These are phyloP conservation scores for Datura wrightii DNA, from an alignment of 257 asterid species.

Conservation along the genomic window DNA sequence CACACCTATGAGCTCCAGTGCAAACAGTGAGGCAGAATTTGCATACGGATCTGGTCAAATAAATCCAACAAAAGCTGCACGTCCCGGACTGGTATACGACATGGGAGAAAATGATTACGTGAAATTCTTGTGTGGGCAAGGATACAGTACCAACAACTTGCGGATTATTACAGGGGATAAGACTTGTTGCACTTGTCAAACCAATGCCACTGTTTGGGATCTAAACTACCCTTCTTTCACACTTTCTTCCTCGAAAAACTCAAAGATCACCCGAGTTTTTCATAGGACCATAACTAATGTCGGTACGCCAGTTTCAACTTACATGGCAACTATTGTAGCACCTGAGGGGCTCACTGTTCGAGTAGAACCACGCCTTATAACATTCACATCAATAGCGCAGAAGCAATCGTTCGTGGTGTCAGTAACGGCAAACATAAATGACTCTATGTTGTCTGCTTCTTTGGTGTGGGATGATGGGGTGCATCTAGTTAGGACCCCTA, in stretches of 20 bases:
- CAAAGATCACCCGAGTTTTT: conserved; percentile 39
- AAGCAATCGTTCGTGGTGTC: conserved; percentile 45
- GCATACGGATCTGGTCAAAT: conserved; percentile 82
- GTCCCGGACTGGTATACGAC: conserved; percentile 72
- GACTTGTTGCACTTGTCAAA: conserved; percentile 51
- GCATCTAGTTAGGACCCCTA: conserved; percentile 63
- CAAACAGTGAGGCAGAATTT: conserved; percentile 60
- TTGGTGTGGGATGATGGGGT: conserved; percentile 66
- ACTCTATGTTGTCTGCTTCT: conserved; percentile 43
- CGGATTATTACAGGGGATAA: conserved; percentile 58
- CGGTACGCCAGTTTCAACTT: conserved; percentile 59
- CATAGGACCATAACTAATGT: conserved; percentile 65
- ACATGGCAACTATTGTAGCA: conserved; percentile 41
- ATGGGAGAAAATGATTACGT: conserved; percentile 55
- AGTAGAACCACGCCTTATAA: conserved; percentile 47
- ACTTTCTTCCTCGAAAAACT: conserved; percentile 35
- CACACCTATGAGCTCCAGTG: conserved; percentile 42
- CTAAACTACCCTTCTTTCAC: conserved; percentile 69
- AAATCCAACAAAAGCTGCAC: conserved; percentile 58
- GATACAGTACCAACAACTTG: conserved; percentile 54
- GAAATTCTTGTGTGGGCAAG: conserved; percentile 76
- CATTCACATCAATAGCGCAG: conserved; percentile 54
- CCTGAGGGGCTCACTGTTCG: conserved; percentile 40
- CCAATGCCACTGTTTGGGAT: conserved; percentile 57
- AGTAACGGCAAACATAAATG: conserved; percentile 37